phyloP scores from a whole-genome alignment of 2,329 filamentous ascomycete genomes.

The Pseudogymnoascus sp. region DNA sequence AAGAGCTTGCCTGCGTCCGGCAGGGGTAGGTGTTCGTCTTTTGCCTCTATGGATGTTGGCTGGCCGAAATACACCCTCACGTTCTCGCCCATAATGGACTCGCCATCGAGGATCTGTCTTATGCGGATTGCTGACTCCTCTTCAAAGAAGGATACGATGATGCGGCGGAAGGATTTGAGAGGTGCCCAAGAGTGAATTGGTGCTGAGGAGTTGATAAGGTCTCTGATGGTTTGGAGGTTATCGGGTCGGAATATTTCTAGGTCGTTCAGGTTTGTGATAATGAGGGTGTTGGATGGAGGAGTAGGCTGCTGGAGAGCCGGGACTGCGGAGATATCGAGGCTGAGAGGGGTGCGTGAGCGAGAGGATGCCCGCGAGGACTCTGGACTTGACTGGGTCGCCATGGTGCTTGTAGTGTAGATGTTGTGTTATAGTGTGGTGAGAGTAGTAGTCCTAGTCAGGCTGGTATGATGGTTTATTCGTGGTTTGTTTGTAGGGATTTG shows the following conservation, averaged over 20 bases:
- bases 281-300: slow-evolving; percentile 72
- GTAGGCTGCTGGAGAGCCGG: slow-evolving; percentile 65
- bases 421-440: neutral
- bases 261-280: slow-evolving; percentile 74
- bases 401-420: slow-evolving; percentile 1
- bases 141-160: slow-evolving; percentile 71
- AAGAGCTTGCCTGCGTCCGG: slow-evolving; percentile 65
- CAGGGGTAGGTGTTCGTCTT: slow-evolving; percentile 54
- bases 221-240: slow-evolving; percentile 66
- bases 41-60: slow-evolving; percentile 47
- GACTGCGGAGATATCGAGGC: slow-evolving; percentile 66
- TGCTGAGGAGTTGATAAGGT: slow-evolving; percentile 62
- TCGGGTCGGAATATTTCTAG: slow-evolving; percentile 65
- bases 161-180: slow-evolving; percentile 74
- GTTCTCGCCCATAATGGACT: slow-evolving; percentile 62
- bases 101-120: slow-evolving; percentile 65
- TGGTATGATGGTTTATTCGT: neutral
- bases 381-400: neutral
- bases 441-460: neutral
- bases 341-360: slow-evolving; percentile 41
- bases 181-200: slow-evolving; percentile 72
- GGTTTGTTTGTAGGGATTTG: neutral
- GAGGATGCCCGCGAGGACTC: slow-evolving; percentile 11
- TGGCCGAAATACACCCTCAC: slow-evolving; percentile 65
- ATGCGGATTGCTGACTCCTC: slow-evolving; percentile 63